A percentile compares a stretch with the other conserved stretches of the same genome.
Conservation (phyloP, 257 asterid genomes). For the Dorcoceras hygrometricum region DNA sequence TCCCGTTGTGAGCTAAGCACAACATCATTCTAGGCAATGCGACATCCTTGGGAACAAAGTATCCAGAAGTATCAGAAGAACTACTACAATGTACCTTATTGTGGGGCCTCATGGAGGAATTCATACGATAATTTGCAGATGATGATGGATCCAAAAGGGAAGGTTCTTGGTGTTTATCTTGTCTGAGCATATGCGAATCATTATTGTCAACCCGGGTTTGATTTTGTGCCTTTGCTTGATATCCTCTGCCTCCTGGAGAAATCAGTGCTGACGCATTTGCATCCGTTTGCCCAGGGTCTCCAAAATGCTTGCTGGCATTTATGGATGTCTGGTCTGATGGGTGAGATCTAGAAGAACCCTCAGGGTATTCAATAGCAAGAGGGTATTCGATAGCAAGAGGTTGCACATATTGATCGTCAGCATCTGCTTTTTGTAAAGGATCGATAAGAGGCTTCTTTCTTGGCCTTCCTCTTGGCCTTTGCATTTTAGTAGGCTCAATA, state of each 20-base stretch:
- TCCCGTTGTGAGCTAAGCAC: slow-evolving; percentile 92
- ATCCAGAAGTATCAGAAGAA: slow-evolving; percentile 29
- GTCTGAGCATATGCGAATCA: slow-evolving; percentile 27
- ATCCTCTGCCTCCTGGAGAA: slow-evolving; percentile 17
- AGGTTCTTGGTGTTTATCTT: slow-evolving; percentile 33
- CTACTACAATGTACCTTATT: slow-evolving; percentile 21
- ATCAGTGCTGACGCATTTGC: slow-evolving; percentile 14
- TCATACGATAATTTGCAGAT: slow-evolving; percentile 25
- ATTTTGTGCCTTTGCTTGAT: slow-evolving; percentile 31
- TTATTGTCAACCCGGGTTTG: slow-evolving; percentile 26
- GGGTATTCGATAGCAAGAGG: slow-evolving; percentile 39
- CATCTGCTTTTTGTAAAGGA: slow-evolving; percentile 29
- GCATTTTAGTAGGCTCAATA: slow-evolving; percentile 23
- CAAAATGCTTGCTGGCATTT: slow-evolving; percentile 20
- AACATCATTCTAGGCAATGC: slow-evolving; percentile 80
- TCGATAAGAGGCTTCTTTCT: slow-evolving; percentile 42
- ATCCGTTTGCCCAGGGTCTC: slow-evolving; percentile 24
- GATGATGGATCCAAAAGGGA: slow-evolving; percentile 28
- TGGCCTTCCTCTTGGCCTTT: slow-evolving; percentile 46
- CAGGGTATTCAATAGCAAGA: slow-evolving; percentile 36
- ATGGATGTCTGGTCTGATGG: slow-evolving; percentile 27
- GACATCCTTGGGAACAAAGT: slow-evolving; percentile 49
- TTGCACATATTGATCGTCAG: slow-evolving; percentile 22
- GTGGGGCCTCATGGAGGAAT: slow-evolving; percentile 32
- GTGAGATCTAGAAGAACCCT: slow-evolving; percentile 20